Evolutionary conservation across 345 rosid species (phyloP), one percentile per base, ranked within the genome.

Genomic region (Pistacia atlantica): DNA sequence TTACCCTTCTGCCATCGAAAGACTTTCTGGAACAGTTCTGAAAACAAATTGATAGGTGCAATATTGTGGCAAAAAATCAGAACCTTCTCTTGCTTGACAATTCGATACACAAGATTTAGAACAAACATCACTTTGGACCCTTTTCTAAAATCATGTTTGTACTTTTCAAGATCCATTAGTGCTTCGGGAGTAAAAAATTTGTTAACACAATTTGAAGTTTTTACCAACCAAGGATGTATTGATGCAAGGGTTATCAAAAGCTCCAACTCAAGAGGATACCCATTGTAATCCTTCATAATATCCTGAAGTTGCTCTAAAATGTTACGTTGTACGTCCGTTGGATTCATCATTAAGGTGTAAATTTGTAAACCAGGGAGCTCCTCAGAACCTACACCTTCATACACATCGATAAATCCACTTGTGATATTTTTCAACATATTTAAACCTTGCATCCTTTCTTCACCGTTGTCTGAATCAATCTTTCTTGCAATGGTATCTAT

Each of bases 101-200:
- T 88, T 6, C 98, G 90, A 65, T 83, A 87, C 69, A 95, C 92
- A 14, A 95, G 98, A 77, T 92, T 93, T 75, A 95, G 77, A 75
- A 95, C 98, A 33, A 95, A 95, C 91, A 90, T 95, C 82, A 95
- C 93, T 77, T 93, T 95, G 0, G 98, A 90, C 74, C 95, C 98
- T 81, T 86, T 95, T 72, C 78, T 86, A 4, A 82, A 84, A 45
- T 93, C 91, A 16, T 48, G 86, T 76, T 86, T 91, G 61, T 83
- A 78, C 81, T 77, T 91, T 59, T 91, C 97, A n/a, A 93, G 83
- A 72, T 83, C 84, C 11, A 6, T 13, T 79, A 90, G 76, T 76
- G 90, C 97, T 3, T 77, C 73, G 16, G 73, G 14, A 72, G 77
- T 73, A 72, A 89, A 92, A 79, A 92, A 91, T 51, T 89, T 93